Evolutionary conservation across 441 rosid genomes (phyloP), one percentile per base, ranked within the genome.

Genomic region (Dalechampia spathulata): DNA sequence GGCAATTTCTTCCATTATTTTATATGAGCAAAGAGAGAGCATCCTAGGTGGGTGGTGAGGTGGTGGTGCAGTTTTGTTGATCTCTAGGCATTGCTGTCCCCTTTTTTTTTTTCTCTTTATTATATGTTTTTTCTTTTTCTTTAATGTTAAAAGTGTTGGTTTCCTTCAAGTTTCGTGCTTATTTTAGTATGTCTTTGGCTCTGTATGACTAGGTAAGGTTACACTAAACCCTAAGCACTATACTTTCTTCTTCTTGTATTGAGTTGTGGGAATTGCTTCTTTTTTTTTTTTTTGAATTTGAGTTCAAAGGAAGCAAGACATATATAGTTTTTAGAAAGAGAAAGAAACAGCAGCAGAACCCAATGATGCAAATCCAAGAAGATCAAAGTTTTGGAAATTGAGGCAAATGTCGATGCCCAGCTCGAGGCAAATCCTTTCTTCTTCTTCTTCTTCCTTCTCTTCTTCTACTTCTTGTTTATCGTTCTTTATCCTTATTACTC

Each of bases 341-440:
- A 52, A 42, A 58, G 61, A 44, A 61, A 78, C 75, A 72, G 65
- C 72, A 71, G 67, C 79, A 64, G 64, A 72, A 58, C 72, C 73
- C 74, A 68, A 81, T 78, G 78, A 78, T 78, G 78, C 87, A 71
- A 81, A 60, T 82, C 88, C 85, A 62, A 82, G 88, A 81, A 80
- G 80, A 71, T 41, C 45, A 41, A 71, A 70, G 61, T 78, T 81
- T 83, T 76, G 75, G 80, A 81, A 80, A 70, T 85, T 83, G 89
- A 87, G 81, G 85, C 89, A 78, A 82, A 89, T 89, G 96, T 76
- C 82, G 66, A 74, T 72, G 75, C 79, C 68, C 46, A 66, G 70
- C 74, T 69, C 90, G 82, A 80, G 81, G 79, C 77, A 73, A 34
- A 60, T 61, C 61, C 43, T 28, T 51, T 27, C 71, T 70, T 56